A percentile compares a stretch with the other conserved stretches of the same genome.
phyloP scores from a whole-genome alignment of 257 asterid genomes.

The Schizonepeta tenuifolia region DNA sequence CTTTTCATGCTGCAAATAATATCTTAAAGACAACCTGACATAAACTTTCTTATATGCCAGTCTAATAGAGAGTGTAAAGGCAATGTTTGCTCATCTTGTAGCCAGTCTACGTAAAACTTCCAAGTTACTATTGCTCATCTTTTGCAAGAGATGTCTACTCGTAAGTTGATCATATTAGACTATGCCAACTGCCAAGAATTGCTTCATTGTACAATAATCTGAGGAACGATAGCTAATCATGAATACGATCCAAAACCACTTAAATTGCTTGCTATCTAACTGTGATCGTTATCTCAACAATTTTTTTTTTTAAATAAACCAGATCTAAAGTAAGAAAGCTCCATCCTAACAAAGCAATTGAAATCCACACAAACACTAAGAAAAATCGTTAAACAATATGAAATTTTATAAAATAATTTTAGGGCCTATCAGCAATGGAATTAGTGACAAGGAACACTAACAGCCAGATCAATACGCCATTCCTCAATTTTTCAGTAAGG shows the following conservation, averaged over 20 bases:
- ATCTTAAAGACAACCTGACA: background rate
- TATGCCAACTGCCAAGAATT: background rate
- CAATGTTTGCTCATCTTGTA: background rate
- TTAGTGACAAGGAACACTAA: constrained; percentile 3
- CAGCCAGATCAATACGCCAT: constrained; percentile 9
- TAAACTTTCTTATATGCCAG: background rate
- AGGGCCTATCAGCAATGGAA: background rate
- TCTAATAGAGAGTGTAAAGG: background rate
- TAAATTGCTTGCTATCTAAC: background rate
- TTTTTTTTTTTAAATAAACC: background rate
- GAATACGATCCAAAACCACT: constrained; percentile 2
- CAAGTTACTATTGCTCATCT: background rate
- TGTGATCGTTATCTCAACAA: background rate
- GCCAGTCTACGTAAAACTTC: background rate
- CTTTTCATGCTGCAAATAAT: background rate
- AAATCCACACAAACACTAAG: background rate
- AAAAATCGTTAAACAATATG: too few species aligned
- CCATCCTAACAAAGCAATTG: background rate
- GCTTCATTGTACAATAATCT: background rate
- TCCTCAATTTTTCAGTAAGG: background rate
- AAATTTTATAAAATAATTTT: background rate
- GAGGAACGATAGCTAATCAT: background rate
- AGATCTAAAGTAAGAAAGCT: background rate
- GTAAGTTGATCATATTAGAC: background rate
- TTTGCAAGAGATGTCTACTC: background rate